Evolutionary conservation across 1,139 yeast genomes (phyloP).

Genomic region (Pichia sp.): DNA sequence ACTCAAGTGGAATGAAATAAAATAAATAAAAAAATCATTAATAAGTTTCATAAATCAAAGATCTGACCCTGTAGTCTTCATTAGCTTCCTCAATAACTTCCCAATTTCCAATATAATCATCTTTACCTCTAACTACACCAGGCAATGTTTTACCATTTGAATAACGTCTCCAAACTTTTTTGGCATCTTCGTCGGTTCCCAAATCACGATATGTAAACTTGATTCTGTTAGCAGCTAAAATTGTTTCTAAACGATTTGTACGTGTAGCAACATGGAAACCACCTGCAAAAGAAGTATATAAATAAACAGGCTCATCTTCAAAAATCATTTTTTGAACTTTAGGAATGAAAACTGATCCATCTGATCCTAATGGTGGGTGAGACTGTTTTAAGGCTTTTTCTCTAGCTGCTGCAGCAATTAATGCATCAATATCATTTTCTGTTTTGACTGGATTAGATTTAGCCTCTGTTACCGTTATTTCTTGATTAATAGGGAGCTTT

Average conservation of each 20-base stretch:
- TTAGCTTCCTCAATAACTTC: constrained; percentile 76
- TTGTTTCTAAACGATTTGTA: constrained; percentile 70
- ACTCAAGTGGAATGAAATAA: not conserved
- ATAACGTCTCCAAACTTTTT: constrained; percentile 77
- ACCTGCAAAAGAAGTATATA: constrained; percentile 85
- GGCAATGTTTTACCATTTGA: constrained; percentile 74
- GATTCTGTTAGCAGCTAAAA: constrained; percentile 68
- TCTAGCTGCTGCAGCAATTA: constrained; percentile 20
- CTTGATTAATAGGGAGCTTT: no score
- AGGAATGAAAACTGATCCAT: constrained; percentile 29
- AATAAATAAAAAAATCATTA: constrained; percentile 17
- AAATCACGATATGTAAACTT: constrained; percentile 67
- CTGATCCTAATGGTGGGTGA: constrained; percentile 15
- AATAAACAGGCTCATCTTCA: constrained; percentile 53
- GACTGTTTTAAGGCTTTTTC: constrained; percentile 23
- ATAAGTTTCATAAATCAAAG: constrained; percentile 45
- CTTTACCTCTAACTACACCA: constrained; percentile 84
- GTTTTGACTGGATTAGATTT: not conserved
- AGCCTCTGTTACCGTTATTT: no score
- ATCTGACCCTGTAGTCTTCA: constrained; percentile 68
- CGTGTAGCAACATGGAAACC: constrained; percentile 80
- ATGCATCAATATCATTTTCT: constrained; percentile 22
- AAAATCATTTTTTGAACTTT: constrained; percentile 30
- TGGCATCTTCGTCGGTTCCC: constrained; percentile 84
- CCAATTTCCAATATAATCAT: constrained; percentile 80